Percentiles rank a stretch among this genome's conserved stretches.
phyloP scores from a whole-genome alignment of 441 rosid genomes.

The Croton setiger region DNA sequence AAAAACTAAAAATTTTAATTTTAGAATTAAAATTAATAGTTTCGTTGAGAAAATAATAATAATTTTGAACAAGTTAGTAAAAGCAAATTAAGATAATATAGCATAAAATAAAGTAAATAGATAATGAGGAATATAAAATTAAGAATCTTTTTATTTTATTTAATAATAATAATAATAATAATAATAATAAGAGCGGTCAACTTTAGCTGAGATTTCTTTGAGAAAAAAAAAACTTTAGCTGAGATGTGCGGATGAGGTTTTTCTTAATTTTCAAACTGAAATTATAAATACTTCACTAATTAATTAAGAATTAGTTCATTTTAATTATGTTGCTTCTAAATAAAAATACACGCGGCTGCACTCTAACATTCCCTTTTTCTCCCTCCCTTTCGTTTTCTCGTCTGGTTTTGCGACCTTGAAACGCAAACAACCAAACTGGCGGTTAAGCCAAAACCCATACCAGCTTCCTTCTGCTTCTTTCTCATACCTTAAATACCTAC shows the following conservation, averaged over 20 bases:
- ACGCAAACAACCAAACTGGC: slow-evolving; percentile 45
- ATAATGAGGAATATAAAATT: too few relatives aligned
- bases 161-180: too few relatives aligned
- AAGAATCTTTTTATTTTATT: too few relatives aligned
- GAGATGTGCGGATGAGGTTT: background rate
- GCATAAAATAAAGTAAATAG: too few relatives aligned
- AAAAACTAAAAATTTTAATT: too few relatives aligned
- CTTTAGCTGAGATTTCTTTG: too few relatives aligned
- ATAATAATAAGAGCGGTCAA: too few relatives aligned
- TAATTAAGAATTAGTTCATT: background rate
- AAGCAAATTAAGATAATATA: too few relatives aligned
- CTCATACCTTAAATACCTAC: slow-evolving; percentile 11
- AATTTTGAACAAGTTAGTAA: too few relatives aligned
- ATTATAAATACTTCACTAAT: background rate
- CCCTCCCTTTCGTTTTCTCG: slow-evolving; percentile 22
- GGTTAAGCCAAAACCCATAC: slow-evolving; percentile 26
- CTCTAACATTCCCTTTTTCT: slow-evolving; percentile 14
- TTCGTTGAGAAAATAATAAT: too few relatives aligned
- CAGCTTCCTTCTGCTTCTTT: slow-evolving; percentile 6
- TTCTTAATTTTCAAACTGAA: background rate
- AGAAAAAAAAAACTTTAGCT: too few relatives aligned
- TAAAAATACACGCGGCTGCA: slow-evolving; percentile 2
- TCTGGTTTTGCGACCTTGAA: slow-evolving; percentile 42
- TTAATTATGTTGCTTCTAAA: background rate
- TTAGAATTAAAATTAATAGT: too few relatives aligned